These are phyloP conservation scores for Logfia minima DNA, from an alignment of 129 eudicot species.

Conservation along the genomic window DNA sequence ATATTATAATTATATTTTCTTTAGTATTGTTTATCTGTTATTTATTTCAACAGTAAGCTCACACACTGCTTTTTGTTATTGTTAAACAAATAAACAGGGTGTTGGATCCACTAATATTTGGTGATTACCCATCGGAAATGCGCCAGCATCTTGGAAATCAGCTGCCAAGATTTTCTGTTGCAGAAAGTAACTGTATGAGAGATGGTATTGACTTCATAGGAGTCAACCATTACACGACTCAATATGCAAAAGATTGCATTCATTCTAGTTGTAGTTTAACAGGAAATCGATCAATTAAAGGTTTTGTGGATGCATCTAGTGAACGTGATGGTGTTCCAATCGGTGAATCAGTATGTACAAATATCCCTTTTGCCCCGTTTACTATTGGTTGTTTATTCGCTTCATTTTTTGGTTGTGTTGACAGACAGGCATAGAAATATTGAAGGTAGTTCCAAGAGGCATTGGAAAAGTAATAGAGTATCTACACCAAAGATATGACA, in stretches of 20 bases:
- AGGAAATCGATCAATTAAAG: slow-evolving; percentile 44
- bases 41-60: neutral
- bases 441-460: slow-evolving; percentile 70
- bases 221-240: slow-evolving; percentile 59
- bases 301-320: slow-evolving; percentile 29
- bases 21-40: neutral
- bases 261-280: slow-evolving; percentile 40
- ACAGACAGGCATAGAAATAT: slow-evolving; percentile 39
- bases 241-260: slow-evolving; percentile 61
- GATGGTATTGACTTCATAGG: slow-evolving; percentile 60
- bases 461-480: slow-evolving; percentile 54
- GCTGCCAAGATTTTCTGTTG: slow-evolving; percentile 49
- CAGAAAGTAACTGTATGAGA: slow-evolving; percentile 40
- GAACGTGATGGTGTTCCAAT: slow-evolving; percentile 56
- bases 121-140: slow-evolving; percentile 73
- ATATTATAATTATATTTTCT: neutral
- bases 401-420: slow-evolving; percentile 5
- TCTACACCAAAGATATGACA: slow-evolving; percentile 57
- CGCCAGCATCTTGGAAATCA: slow-evolving; percentile 40
- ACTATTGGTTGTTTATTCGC: neutral
- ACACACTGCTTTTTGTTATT: neutral
- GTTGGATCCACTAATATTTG: slow-evolving; percentile 65
- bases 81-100: slow-evolving; percentile 50
- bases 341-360: slow-evolving; percentile 53
- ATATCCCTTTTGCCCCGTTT: neutral